These are phyloP conservation scores for Amanita jacksonii DNA, from an alignment of 768 basidiomycete species.

Conservation along the genomic window DNA sequence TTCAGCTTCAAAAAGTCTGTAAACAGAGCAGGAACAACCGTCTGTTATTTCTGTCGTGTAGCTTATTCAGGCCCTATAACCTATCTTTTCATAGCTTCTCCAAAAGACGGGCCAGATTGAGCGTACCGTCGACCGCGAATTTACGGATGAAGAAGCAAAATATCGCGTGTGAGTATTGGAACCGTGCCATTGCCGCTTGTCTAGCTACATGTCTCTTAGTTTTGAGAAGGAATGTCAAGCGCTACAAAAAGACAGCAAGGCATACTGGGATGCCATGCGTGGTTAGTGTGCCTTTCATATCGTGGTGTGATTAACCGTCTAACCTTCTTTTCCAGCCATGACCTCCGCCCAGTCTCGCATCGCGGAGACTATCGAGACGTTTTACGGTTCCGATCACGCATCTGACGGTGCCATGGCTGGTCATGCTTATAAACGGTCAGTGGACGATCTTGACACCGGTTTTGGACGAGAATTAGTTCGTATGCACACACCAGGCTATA, in stretches of 20 bases:
- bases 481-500: constrained; percentile 5
- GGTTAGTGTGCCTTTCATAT: constrained; percentile 34
- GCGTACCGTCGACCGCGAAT: constrained; percentile 89
- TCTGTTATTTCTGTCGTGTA: constrained; percentile 24
- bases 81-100: constrained; percentile 51
- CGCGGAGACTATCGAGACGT: constrained; percentile 88
- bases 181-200: neutral
- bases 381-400: constrained; percentile 79
- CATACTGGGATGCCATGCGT: constrained; percentile 90
- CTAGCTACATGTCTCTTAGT: constrained; percentile 29
- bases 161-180: constrained; percentile 64
- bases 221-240: constrained; percentile 94
- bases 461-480: constrained; percentile 79
- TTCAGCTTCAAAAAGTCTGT: constrained; percentile 87
- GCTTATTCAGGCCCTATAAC: constrained; percentile 11
- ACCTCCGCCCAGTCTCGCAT: constrained; percentile 85
- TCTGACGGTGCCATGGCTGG: constrained; percentile 96
- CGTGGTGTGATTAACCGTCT: neutral
- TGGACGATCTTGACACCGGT: constrained; percentile 85
- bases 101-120: constrained; percentile 99
- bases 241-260: constrained; percentile 93
- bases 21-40: constrained; percentile 86
- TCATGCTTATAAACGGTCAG: constrained; percentile 91
- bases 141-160: constrained; percentile 85
- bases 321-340: constrained; percentile 35